Conservation (phyloP, 768 basidiomycete species). For the Rhodotorula paludigena region DNA sequence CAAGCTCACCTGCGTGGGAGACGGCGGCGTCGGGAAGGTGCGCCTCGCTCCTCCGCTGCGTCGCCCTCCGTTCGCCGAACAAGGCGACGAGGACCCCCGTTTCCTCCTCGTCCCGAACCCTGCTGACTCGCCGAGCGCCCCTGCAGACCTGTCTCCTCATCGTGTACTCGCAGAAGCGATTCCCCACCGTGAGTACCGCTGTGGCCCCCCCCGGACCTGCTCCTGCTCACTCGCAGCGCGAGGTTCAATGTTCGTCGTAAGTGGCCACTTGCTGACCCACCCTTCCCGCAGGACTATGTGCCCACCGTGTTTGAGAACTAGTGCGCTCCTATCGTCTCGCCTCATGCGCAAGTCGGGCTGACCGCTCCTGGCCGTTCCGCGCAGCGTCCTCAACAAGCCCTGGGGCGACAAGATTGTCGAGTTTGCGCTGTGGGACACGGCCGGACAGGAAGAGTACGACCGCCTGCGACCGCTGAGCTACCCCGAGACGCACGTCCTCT, state of each 20-base stretch:
- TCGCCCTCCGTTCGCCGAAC: not conserved
- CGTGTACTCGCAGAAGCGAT: conserved; percentile 89
- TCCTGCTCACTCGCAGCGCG: too few species aligned
- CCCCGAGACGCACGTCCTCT: conserved; percentile 96
- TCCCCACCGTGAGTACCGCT: conserved; percentile 72
- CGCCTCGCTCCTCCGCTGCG: not conserved
- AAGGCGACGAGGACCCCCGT: not conserved
- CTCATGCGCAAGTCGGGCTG: not conserved
- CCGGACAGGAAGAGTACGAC: conserved; percentile 98
- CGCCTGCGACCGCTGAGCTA: conserved; percentile 93
- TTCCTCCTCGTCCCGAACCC: fast-evolving
- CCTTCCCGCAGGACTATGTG: conserved; percentile 64
- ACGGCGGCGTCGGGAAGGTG: conserved; percentile 45
- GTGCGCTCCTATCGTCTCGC: not conserved
- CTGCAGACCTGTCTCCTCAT: conserved; percentile 77
- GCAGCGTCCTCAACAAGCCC: conserved; percentile 86
- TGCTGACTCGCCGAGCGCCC: not conserved
- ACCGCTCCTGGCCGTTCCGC: not conserved
- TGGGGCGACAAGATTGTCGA: conserved; percentile 88
- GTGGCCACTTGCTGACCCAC: not conserved
- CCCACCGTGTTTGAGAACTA: conserved; percentile 95
- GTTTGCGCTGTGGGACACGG: conserved; percentile 99
- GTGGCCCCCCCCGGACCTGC: too few species aligned
- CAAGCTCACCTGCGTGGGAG: conserved; percentile 38
- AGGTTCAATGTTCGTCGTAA: too few species aligned